Conservation (phyloP, 176 grass and related monocot species). For the Oryza coarctata region DNA sequence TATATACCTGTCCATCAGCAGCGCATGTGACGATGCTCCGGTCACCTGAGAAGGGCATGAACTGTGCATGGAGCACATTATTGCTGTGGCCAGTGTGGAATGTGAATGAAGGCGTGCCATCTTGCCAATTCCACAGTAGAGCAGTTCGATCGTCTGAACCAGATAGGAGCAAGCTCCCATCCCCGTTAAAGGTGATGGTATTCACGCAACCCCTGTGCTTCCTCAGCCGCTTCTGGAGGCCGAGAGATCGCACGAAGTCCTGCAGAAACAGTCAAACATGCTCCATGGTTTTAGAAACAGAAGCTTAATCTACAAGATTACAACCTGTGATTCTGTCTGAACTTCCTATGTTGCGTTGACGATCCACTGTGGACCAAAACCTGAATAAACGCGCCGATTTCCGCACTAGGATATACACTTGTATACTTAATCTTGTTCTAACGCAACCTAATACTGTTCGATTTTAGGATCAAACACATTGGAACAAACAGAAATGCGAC, state of each 20-base stretch:
- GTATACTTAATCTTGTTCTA: background rate
- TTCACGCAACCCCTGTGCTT: slow-evolving; percentile 65
- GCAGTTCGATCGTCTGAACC: slow-evolving; percentile 56
- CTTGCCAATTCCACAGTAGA: slow-evolving; percentile 69
- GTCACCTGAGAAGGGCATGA: slow-evolving; percentile 70
- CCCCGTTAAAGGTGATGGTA: slow-evolving; percentile 58
- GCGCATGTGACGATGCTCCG: slow-evolving; percentile 60
- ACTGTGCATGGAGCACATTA: slow-evolving; percentile 69
- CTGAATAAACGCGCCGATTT: background rate
- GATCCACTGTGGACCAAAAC: background rate
- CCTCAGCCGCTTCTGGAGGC: slow-evolving; percentile 48
- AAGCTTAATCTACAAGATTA: background rate
- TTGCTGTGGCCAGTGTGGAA: slow-evolving; percentile 57
- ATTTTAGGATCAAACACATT: background rate
- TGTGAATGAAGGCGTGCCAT: background rate
- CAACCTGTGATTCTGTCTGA: background rate
- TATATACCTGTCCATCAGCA: slow-evolving; percentile 62
- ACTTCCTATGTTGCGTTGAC: background rate
- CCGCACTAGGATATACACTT: too few species aligned
- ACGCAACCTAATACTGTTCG: background rate
- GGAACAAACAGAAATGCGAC: background rate
- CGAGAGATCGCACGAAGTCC: slow-evolving; percentile 55
- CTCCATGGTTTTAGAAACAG: background rate
- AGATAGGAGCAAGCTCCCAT: slow-evolving; percentile 67
- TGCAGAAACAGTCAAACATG: background rate